phyloP scores from a whole-genome alignment of 148 eudicot genomes.

The Cornus controversa region DNA sequence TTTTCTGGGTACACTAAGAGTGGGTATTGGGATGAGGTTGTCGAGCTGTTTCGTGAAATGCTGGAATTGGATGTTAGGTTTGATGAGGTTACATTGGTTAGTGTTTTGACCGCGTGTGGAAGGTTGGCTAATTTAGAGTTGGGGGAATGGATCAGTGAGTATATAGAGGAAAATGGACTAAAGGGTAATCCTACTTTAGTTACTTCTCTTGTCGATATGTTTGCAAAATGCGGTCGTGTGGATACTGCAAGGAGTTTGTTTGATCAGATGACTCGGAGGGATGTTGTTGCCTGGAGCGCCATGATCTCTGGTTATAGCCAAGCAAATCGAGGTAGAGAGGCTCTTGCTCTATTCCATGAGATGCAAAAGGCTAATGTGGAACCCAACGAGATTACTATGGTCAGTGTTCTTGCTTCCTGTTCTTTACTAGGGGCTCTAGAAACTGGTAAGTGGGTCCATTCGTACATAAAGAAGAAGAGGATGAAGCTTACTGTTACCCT shows the following conservation, averaged over 20 bases:
- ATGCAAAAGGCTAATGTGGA: slow-evolving; percentile 36
- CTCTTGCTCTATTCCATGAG: slow-evolving; percentile 32
- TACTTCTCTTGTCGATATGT: slow-evolving; percentile 42
- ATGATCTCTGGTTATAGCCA: slow-evolving; percentile 43
- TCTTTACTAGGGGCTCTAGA: slow-evolving; percentile 39
- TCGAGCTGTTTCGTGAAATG: slow-evolving; percentile 29
- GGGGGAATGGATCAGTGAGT: slow-evolving; percentile 38
- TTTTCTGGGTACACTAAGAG: slow-evolving; percentile 31
- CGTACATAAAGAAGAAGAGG: slow-evolving; percentile 30
- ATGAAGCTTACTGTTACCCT: slow-evolving; percentile 31
- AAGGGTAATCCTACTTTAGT: slow-evolving; percentile 25
- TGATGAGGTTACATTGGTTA: slow-evolving; percentile 30
- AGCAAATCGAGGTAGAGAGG: slow-evolving; percentile 30
- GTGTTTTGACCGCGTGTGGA: slow-evolving; percentile 43
- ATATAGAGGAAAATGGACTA: slow-evolving; percentile 31
- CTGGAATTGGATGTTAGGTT: slow-evolving; percentile 20
- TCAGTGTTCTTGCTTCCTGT: slow-evolving; percentile 38
- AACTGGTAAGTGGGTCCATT: slow-evolving; percentile 45
- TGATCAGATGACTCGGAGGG: slow-evolving; percentile 27
- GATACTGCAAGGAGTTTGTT: slow-evolving; percentile 29
- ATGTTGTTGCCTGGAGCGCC: slow-evolving; percentile 49
- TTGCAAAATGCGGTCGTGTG: slow-evolving; percentile 38
- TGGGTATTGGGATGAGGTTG: slow-evolving; percentile 36
- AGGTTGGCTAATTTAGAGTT: slow-evolving; percentile 29
- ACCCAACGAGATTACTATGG: slow-evolving; percentile 47